Percentiles rank a stretch among this genome's conserved stretches.
Evolutionary conservation across 768 basidiomycete species (phyloP).

Genomic region (Agaricus sinodeliciosus): DNA sequence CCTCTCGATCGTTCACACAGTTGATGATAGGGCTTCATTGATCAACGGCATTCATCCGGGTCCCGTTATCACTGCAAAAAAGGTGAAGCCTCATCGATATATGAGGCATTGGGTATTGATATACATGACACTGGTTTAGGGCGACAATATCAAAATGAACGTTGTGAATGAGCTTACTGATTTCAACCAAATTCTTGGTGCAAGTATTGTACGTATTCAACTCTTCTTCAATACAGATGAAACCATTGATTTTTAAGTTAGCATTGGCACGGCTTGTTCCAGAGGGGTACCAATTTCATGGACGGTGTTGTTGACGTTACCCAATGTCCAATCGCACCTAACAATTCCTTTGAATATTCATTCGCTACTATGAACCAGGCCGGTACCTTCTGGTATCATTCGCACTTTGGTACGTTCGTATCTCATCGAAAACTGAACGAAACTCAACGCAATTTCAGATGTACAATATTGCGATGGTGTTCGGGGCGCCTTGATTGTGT

Average conservation of each 20-base stretch:
- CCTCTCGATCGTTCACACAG: neutral
- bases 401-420: slow-evolving; percentile 19
- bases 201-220: slow-evolving; percentile 22
- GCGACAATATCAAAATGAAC: slow-evolving; percentile 33
- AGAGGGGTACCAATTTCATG: slow-evolving; percentile 33
- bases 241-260: slow-evolving; percentile 7
- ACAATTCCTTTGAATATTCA: slow-evolving; percentile 35
- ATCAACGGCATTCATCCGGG: slow-evolving; percentile 23
- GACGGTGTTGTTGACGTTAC: slow-evolving; percentile 38
- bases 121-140: slow-evolving; percentile 13
- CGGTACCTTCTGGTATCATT: slow-evolving; percentile 35
- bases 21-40: slow-evolving; percentile 17
- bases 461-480: slow-evolving; percentile 46
- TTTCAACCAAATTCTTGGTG: slow-evolving; percentile 21
- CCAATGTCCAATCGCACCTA: slow-evolving; percentile 41
- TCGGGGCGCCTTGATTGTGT: slow-evolving; percentile 29
- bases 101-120: neutral
- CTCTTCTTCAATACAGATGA: neutral
- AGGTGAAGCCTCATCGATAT: slow-evolving; percentile 12
- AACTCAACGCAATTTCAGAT: slow-evolving; percentile 8
- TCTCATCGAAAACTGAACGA: neutral
- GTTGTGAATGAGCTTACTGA: slow-evolving; percentile 40
- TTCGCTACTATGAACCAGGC: slow-evolving; percentile 22
- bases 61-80: slow-evolving; percentile 22
- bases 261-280: slow-evolving; percentile 52